Evolutionary conservation across 2,329 filamentous ascomycete species (phyloP).

Genomic region (Ascochyta viciae-villosae): DNA sequence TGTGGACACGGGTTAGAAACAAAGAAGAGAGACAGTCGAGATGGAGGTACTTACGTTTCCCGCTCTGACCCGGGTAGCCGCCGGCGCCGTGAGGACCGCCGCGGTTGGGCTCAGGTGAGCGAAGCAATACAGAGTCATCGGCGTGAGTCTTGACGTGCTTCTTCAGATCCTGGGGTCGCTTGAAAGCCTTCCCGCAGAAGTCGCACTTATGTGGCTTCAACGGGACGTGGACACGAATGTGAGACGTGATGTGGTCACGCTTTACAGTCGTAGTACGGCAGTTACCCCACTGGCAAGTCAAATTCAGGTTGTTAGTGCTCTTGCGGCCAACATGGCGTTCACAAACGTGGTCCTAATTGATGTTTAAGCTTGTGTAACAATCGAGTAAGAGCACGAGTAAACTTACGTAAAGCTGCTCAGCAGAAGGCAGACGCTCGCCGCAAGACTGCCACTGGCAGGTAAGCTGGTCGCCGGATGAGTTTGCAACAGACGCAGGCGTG

Average conservation of each 20-base stretch:
- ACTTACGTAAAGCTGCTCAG: constrained; percentile 69
- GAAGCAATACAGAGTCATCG: constrained; percentile 82
- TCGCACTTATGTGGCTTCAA: constrained; percentile 99
- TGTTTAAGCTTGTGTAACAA: constrained; percentile 23
- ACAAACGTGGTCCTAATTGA: constrained; percentile 87
- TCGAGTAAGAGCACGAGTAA: neutral
- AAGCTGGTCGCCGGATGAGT: constrained; percentile 52
- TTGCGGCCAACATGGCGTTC: constrained; percentile 98
- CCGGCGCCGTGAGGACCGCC: constrained; percentile 46
- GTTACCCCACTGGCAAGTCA: constrained; percentile 96
- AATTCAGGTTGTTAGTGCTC: constrained; percentile 97
- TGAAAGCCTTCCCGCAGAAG: constrained; percentile 98
- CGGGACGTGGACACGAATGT: constrained; percentile 98
- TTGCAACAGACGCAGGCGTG: constrained; percentile 39
- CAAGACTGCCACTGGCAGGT: constrained; percentile 70
- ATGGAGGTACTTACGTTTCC: constrained; percentile 49
- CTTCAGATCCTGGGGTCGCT: constrained; percentile 97
- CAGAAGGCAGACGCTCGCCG: constrained; percentile 64
- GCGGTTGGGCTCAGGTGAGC: constrained; percentile 67
- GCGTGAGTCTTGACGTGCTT: constrained; percentile 99
- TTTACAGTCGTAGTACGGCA: constrained; percentile 98
- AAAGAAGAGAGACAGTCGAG: constrained; percentile 24
- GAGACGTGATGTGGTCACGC: constrained; percentile 98
- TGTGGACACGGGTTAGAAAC: constrained; percentile 46
- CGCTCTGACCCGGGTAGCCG: constrained; percentile 45